A percentile compares a stretch with the other conserved stretches of the same genome.
Conservation (phyloP, 257 asterid species). For the Catharanthus roseus region DNA sequence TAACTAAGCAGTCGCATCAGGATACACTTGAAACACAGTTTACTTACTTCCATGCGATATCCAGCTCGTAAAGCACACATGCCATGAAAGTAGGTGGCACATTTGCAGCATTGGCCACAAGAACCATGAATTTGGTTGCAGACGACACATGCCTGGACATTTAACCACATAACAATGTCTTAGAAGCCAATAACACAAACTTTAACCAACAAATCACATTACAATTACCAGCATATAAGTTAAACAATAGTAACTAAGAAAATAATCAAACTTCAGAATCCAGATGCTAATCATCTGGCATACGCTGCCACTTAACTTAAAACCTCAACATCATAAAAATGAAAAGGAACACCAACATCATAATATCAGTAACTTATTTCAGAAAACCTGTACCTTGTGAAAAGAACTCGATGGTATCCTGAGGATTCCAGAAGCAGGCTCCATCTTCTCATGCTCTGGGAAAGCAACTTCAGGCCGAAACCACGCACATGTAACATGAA, state of each 20-base stretch:
- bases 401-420: conserved; percentile 66
- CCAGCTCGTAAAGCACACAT: conserved; percentile 94
- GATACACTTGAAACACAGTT: conserved; percentile 5
- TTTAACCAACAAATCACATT: neutral
- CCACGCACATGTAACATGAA: conserved; percentile 96
- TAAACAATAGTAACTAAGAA: neutral
- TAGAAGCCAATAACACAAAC: neutral
- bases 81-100: conserved; percentile 77
- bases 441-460: conserved; percentile 70
- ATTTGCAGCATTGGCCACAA: conserved; percentile 89
- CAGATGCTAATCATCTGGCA: neutral
- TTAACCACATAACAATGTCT: conserved; percentile 9
- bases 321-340: conserved; percentile 4
- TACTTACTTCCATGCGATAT: conserved; percentile 84
- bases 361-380: neutral
- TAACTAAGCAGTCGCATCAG: neutral
- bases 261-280: neutral
- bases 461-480: conserved; percentile 88
- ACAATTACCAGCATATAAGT: neutral
- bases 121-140: conserved; percentile 94
- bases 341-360: conserved; percentile 4
- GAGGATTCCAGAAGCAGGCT: conserved; percentile 82
- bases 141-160: conserved; percentile 68
- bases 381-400: conserved; percentile 47
- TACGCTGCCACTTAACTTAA: neutral